Conservation (phyloP, 2,329 filamentous ascomycete species). For the Xylariaceae sp. region DNA sequence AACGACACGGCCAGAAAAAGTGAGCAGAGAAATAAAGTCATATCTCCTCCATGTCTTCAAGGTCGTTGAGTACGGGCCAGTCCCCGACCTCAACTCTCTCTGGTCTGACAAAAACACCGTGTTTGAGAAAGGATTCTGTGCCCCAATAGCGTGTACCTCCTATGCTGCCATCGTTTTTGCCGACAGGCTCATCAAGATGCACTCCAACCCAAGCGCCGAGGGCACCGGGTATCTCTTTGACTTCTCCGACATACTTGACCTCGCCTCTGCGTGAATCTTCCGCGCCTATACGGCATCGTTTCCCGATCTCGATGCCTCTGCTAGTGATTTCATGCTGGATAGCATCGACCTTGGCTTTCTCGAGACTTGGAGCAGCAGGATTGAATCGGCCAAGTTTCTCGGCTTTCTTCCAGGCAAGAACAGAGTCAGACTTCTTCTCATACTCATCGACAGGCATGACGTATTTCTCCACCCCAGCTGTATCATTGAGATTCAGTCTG, state of each 20-base stretch:
- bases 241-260: constrained; percentile 68
- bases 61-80: constrained; percentile 65
- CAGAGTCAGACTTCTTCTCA: constrained; percentile 78
- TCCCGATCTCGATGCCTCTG: constrained; percentile 62
- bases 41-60: constrained; percentile 76
- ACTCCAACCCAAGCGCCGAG: constrained; percentile 69
- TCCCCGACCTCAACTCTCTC: constrained; percentile 75
- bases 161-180: constrained; percentile 78
- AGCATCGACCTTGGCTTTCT: constrained; percentile 67
- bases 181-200: constrained; percentile 72
- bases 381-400: constrained; percentile 96
- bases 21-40: too few relatives aligned
- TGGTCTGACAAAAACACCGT: constrained; percentile 73
- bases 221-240: constrained; percentile 67
- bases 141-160: constrained; percentile 67
- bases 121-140: constrained; percentile 58
- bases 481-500: constrained; percentile 76
- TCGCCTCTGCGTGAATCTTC: constrained; percentile 67
- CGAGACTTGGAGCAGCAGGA: constrained; percentile 70
- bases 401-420: constrained; percentile 92
- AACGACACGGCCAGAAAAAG: too few relatives aligned
- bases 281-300: constrained; percentile 61
- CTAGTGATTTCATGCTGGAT: constrained; percentile 66
- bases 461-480: constrained; percentile 81
- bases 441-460: constrained; percentile 83